Percentiles rank a stretch among this genome's conserved stretches.
phyloP scores from a whole-genome alignment of 768 basidiomycete species.

The Cystofilobasidium macerans region DNA sequence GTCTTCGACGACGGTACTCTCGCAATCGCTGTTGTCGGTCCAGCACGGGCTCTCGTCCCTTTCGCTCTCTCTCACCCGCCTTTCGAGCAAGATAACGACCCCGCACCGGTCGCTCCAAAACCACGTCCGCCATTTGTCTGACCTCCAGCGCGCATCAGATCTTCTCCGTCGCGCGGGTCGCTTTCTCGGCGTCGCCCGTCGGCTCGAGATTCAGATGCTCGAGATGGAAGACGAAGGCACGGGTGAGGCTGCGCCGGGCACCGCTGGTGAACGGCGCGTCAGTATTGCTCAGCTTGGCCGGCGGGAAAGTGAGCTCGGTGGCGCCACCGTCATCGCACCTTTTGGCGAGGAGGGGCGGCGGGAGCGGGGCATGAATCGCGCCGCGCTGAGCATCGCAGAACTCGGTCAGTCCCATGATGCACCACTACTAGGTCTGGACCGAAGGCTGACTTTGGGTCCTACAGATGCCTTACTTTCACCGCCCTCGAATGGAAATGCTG shows the following conservation, averaged over 20 bases:
- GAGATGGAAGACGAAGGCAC: conserved; percentile 44
- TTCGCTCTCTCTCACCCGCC: conserved; percentile 42
- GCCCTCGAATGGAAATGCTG: conserved; percentile 1
- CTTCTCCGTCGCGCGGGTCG: conserved; percentile 71
- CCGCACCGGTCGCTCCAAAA: conserved; percentile 67
- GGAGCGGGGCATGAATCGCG: conserved; percentile 80
- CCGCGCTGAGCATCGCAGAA: conserved; percentile 88
- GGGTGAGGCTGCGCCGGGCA: background rate
- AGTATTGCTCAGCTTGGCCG: background rate
- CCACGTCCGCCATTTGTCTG: conserved; percentile 61
- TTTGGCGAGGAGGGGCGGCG: conserved; percentile 59
- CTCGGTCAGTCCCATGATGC: conserved; percentile 47
- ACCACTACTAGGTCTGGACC: conserved; percentile 4
- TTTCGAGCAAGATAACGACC: conserved; percentile 71
- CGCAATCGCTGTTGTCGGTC: conserved; percentile 58
- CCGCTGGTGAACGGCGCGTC: background rate
- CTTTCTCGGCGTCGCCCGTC: conserved; percentile 68
- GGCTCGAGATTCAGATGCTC: conserved; percentile 74
- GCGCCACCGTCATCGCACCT: conserved; percentile 26
- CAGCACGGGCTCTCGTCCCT: conserved; percentile 47
- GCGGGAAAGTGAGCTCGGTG: conserved; percentile 17
- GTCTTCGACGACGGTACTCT: conserved; percentile 50
- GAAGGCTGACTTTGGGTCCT: conserved; percentile 7
- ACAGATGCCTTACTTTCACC: conserved; percentile 2
- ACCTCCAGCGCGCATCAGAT: conserved; percentile 72